Evolutionary conservation across 2,329 filamentous ascomycete species (phyloP).

Genomic region (Phaeosphaeriaceae sp.): DNA sequence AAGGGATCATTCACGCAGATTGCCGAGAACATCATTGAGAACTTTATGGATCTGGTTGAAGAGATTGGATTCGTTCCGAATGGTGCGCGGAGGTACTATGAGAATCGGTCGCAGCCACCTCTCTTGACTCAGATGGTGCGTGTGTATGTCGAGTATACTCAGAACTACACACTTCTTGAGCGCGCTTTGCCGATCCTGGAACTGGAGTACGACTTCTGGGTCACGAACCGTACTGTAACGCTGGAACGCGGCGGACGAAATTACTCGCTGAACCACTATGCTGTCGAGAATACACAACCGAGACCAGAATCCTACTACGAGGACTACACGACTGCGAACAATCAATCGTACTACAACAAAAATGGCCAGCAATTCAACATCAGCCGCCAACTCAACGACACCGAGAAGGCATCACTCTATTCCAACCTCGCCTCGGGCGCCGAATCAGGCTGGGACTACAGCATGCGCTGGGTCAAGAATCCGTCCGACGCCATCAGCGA

Average conservation of each 20-base stretch:
- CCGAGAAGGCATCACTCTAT: slow-evolving; percentile 63
- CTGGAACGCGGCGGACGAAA: slow-evolving; percentile 57
- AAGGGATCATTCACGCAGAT: slow-evolving; percentile 69
- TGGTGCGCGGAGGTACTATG: slow-evolving; percentile 71
- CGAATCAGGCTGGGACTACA: slow-evolving; percentile 72
- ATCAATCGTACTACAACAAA: slow-evolving; percentile 66
- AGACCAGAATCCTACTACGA: slow-evolving; percentile 72
- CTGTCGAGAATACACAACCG: slow-evolving; percentile 69
- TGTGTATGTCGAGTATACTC: slow-evolving; percentile 68
- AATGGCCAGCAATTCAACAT: slow-evolving; percentile 67
- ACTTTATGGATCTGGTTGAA: slow-evolving; percentile 72
- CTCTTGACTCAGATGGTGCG: slow-evolving; percentile 71
- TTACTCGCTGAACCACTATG: slow-evolving; percentile 66
- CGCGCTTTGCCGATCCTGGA: slow-evolving; percentile 68
- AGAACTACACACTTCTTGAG: slow-evolving; percentile 66
- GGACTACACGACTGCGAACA: slow-evolving; percentile 71
- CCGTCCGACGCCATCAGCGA: slow-evolving; percentile 66
- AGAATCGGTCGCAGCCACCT: slow-evolving; percentile 73
- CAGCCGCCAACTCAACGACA: slow-evolving; percentile 58
- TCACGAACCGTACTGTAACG: slow-evolving; percentile 64
- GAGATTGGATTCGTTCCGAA: slow-evolving; percentile 72
- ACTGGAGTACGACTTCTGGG: slow-evolving; percentile 70
- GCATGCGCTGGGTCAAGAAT: slow-evolving; percentile 63
- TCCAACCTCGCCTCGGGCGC: slow-evolving; percentile 69
- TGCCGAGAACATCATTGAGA: slow-evolving; percentile 72